Conservation (phyloP, 2,329 filamentous ascomycete species). For the Metarhizium anisopliae region DNA sequence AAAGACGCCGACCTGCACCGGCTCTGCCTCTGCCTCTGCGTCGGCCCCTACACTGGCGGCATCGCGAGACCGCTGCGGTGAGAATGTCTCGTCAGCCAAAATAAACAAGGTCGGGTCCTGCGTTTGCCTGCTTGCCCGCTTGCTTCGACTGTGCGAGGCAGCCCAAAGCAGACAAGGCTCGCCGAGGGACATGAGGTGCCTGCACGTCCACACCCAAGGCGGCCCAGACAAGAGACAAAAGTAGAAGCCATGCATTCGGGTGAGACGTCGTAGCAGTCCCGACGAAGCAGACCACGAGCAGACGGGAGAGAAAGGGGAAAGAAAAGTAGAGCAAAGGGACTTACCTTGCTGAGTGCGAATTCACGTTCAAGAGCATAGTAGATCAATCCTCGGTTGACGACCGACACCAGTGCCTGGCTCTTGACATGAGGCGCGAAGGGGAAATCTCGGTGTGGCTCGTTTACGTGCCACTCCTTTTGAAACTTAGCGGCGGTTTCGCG, state of each 20-base stretch:
- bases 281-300: slow-evolving; percentile 1
- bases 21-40: slow-evolving; percentile 37
- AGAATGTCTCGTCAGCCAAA: slow-evolving; percentile 2
- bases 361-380: slow-evolving; percentile 53
- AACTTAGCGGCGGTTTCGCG: slow-evolving; percentile 59
- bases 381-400: slow-evolving; percentile 54
- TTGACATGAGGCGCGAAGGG: slow-evolving; percentile 57
- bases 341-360: slow-evolving; percentile 41
- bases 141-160: background rate
- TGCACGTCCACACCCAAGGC: background rate
- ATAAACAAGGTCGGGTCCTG: background rate
- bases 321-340: slow-evolving; percentile 8
- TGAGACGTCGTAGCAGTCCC: background rate
- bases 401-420: slow-evolving; percentile 52
- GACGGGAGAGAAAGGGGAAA: slow-evolving; percentile 6
- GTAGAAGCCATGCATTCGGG: background rate
- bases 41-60: slow-evolving; percentile 17
- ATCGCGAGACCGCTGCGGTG: slow-evolving; percentile 39
- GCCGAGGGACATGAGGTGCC: background rate
- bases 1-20: slow-evolving; percentile 44
- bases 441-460: slow-evolving; percentile 52
- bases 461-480: slow-evolving; percentile 59
- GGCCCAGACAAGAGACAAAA: slow-evolving; percentile 1
- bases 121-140: background rate
- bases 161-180: background rate